Base-by-base conservation (phyloP, 495 filamentous ascomycete species). In the Lophiostoma macrostomum region DNA sequence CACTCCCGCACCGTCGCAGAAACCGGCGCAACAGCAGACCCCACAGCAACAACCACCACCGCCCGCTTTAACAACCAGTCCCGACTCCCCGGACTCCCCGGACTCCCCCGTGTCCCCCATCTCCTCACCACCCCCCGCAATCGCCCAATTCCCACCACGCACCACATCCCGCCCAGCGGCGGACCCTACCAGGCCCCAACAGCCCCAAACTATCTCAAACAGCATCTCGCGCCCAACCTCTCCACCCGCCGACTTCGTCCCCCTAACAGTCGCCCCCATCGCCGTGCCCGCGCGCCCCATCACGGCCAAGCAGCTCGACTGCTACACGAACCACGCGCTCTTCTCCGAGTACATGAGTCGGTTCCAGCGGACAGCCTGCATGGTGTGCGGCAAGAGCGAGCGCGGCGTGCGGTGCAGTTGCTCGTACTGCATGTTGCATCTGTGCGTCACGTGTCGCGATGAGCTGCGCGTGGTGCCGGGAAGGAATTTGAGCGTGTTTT, bases 301-400 rank as follows among this genome's bases (percentile, higher is more conserved):
- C 25, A 39, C 41, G 20, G 4, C 22, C 25, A 25, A 35, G 14
- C 56, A 59, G 22, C 16, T 35, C 19, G 30, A 1, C 43, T 60
- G 56, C 56, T 54, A 60, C 36, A 20, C 42, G 4, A 1, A 13
- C 18, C 56, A 60, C 42, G 14, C 18, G 14, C 30, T 18, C 34
- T 54, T 41, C 32, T 12, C 36, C 7, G 16, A 25, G 14, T 49
- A 28, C 2, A 12, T 8, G 2, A 60, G 54, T 20, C 11, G n/a
- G 8, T 37, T 29, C 20, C 32, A 40, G 27, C 49, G 27, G 1
- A 37, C 41, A 35, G 35, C 34, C 14, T 60, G 56, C 43, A 41
- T 42, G 50, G 23, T 60, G 1, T 60, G 56, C 20, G 23, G 24
- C 16, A n/a, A 18, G 12, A 30, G 36, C 14, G 14, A 19, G 7